Base-by-base conservation (phyloP, 1,139 yeast species). In the Nakaseomyces delphensis region DNA sequence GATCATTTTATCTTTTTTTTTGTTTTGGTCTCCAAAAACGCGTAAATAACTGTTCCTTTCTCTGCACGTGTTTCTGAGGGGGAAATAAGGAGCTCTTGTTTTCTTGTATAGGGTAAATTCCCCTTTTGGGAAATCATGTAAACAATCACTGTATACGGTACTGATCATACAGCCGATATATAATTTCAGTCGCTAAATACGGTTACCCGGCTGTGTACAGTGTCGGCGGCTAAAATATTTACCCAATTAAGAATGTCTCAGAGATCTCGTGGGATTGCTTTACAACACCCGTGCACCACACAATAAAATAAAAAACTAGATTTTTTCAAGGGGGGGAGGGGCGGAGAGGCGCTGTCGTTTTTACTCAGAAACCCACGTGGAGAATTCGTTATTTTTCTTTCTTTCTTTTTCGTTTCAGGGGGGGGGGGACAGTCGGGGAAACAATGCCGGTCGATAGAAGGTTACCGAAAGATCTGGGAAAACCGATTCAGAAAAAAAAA, bases 401-500 rank as follows among this genome's bases (percentile, higher is more conserved):
- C n/a, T 21, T 21, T 21, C n/a, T 24, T 24, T 24, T 24, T 24
- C n/a, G 4, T 25, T 25, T 25, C 28, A 25, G 28, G 28, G 28
- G n/a, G 28, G 24, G 24, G 24, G 24, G 24, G 24, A 25, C n/a
- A n/a, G n/a, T n/a, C n/a, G n/a, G n/a, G n/a, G n/a, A n/a, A n/a
- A n/a, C n/a, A n/a, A n/a, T n/a, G n/a, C n/a, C n/a, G n/a, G n/a
- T n/a, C n/a, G n/a, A n/a, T n/a, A n/a, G n/a, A n/a, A n/a, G n/a
- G n/a, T n/a, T n/a, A n/a, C n/a, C n/a, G n/a, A n/a, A n/a, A n/a
- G n/a, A n/a, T n/a, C n/a, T n/a, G n/a, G n/a, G n/a, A n/a, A n/a
- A n/a, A n/a, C n/a, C n/a, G n/a, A n/a, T n/a, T n/a, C n/a, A 28
- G 31, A 14, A 13, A 28, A 31, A 31, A 31, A 31, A 31, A 29